Conservation (phyloP, 257 asterid species). For the Perilla frutescens region DNA sequence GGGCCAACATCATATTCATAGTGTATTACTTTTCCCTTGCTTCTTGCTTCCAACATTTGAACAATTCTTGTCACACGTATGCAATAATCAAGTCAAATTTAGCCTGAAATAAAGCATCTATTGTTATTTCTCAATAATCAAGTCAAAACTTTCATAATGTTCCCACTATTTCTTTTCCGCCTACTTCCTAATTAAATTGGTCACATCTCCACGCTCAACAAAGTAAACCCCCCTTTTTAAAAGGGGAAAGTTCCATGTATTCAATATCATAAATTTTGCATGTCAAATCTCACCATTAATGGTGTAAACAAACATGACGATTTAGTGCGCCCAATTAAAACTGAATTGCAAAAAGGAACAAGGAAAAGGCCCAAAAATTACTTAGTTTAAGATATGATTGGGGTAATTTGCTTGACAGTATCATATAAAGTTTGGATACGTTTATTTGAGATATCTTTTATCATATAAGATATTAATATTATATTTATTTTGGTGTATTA, state of each 20-base stretch:
- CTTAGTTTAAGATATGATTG: too few species aligned
- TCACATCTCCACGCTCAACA: background rate
- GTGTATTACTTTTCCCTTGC: too few species aligned
- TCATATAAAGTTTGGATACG: too few species aligned
- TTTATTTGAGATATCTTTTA: too few species aligned
- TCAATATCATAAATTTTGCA: background rate
- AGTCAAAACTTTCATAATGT: constrained; percentile 3
- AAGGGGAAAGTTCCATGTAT: background rate
- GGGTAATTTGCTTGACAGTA: too few species aligned
- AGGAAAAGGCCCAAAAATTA: too few species aligned
- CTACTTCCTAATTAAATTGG: background rate
- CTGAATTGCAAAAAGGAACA: background rate
- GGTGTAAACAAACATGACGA: too few species aligned
- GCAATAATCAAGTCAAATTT: background rate
- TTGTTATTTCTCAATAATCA: background rate
- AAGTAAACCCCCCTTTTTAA: background rate
- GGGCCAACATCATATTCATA: too few species aligned
- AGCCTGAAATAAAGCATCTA: background rate
- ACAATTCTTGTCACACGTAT: background rate
- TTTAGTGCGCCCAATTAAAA: background rate
- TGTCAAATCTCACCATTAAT: background rate
- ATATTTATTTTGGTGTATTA: too few species aligned
- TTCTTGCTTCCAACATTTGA: background rate
- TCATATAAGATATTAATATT: too few species aligned
- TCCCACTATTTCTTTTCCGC: background rate